Evolutionary conservation across 2,329 filamentous ascomycete species (phyloP).

Genomic region (Clonostachys rhizophaga): DNA sequence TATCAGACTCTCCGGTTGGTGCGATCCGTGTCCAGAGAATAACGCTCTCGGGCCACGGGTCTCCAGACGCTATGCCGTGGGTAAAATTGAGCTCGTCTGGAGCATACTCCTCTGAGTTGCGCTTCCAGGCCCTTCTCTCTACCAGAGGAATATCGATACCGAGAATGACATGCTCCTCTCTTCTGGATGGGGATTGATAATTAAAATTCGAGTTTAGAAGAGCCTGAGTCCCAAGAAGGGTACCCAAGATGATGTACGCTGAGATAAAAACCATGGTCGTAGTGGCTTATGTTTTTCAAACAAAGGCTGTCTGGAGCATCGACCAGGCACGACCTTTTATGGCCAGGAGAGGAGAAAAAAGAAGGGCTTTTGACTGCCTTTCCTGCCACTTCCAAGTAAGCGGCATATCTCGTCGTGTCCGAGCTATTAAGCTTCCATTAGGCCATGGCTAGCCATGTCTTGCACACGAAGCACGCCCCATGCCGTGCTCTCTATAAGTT

Average conservation of each 20-base stretch:
- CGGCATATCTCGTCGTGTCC: no score
- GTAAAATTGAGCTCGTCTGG: slow-evolving; percentile 54
- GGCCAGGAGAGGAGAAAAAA: no score
- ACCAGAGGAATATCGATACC: slow-evolving; percentile 62
- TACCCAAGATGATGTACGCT: background rate
- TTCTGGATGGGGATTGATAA: slow-evolving; percentile 61
- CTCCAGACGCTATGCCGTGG: slow-evolving; percentile 51
- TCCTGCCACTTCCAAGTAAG: no score
- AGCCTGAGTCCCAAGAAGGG: slow-evolving; percentile 1
- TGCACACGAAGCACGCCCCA: no score
- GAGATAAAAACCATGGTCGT: no score
- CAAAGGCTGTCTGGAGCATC: no score
- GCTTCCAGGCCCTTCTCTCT: slow-evolving; percentile 43
- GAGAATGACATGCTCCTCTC: slow-evolving; percentile 47
- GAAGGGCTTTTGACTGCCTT: no score
- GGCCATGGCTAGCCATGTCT: no score
- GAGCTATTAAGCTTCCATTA: no score
- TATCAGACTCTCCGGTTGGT: slow-evolving; percentile 35
- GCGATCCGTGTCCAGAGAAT: slow-evolving; percentile 46
- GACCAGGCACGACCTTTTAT: no score
- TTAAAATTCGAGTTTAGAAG: slow-evolving; percentile 49
- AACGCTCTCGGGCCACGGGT: slow-evolving; percentile 52
- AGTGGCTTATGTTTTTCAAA: no score
- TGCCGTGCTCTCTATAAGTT: no score
- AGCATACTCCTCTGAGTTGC: slow-evolving; percentile 33